Base-by-base conservation (phyloP, 2,329 filamentous ascomycete genomes). In the Intubia oerlemansii region DNA sequence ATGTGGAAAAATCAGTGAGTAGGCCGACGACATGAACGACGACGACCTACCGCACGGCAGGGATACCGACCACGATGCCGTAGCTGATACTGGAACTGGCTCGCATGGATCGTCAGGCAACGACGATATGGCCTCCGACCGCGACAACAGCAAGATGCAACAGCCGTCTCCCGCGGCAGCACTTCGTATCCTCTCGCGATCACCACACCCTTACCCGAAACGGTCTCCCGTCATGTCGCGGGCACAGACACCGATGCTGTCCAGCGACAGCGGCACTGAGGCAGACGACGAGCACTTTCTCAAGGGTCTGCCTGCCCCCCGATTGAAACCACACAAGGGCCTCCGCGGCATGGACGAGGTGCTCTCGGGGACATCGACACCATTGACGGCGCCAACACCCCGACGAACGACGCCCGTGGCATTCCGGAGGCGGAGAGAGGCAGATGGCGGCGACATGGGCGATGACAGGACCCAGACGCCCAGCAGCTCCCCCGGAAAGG, bases 211-310 rank as follows among this genome's bases (percentile, higher is more conserved):
- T 2, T 77, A 77, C 41, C 65, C 4, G 12, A 9, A 9, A 13
- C 13, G 31, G 7, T 17, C 22, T 6, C 13, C 9, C 9, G 9
- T 4, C 4, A 9, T 10, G 4, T 35, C 36, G 31, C 42, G 9
- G 47, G 53, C 33, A 59, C 56, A 37, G 60, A 65, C 29, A n/a
- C 66, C 65, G 5, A 58, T 62, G 2, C 62, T 69, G 2, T 66
- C 66, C 9, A 92, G 80, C 47, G 84, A 92, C 40, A 92, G 82
- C 46, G 85, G 85, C 15, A 91, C 84, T 12, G 85, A 95, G 46
- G 85, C 85, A 22, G 85, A 93, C 42, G 85, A 95, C 52, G 85
- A 95, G 48, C 77, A 84, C 37, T 73, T 85, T 39, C 57, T 92
- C 32, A 88, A 76, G 46, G 77, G 82, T 1, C 54, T 93, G 14